Evolutionary conservation across 2,329 filamentous ascomycete genomes (phyloP).

Genomic region (Shiraia bambusicola): DNA sequence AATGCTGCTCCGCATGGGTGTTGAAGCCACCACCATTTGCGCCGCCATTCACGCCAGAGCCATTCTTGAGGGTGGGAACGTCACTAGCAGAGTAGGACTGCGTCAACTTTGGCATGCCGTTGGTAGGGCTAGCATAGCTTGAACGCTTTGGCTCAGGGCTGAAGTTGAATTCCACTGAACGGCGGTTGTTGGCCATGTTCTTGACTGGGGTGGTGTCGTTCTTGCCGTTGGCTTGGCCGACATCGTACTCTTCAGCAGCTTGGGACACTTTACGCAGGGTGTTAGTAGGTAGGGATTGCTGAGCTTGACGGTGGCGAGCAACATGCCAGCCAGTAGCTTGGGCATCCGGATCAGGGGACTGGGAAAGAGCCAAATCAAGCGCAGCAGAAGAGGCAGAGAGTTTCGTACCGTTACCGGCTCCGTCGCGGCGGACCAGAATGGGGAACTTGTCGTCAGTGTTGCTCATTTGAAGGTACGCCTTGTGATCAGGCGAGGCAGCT

Average conservation of each 20-base stretch:
- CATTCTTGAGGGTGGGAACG: slow-evolving; percentile 78
- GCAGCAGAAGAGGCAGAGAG: slow-evolving; percentile 79
- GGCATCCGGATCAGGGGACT: slow-evolving; percentile 63
- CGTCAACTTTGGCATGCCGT: slow-evolving; percentile 73
- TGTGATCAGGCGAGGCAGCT: slow-evolving; percentile 64
- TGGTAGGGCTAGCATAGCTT: slow-evolving; percentile 55
- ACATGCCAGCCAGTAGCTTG: slow-evolving; percentile 60
- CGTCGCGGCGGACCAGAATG: slow-evolving; percentile 70
- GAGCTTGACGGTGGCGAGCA: slow-evolving; percentile 65
- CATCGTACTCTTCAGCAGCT: slow-evolving; percentile 41
- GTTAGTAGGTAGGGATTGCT: slow-evolving; percentile 62
- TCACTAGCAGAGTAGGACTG: slow-evolving; percentile 90
- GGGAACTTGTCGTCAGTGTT: slow-evolving; percentile 84
- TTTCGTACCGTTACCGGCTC: slow-evolving; percentile 60
- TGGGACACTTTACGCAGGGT: slow-evolving; percentile 47
- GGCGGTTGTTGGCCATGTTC: slow-evolving; percentile 45
- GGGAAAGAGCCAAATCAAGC: slow-evolving; percentile 74
- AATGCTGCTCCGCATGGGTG: slow-evolving; percentile 60
- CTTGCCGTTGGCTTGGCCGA: slow-evolving; percentile 39
- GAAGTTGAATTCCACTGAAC: slow-evolving; percentile 51
- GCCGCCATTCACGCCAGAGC: slow-evolving; percentile 52
- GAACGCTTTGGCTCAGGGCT: slow-evolving; percentile 49
- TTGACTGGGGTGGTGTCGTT: slow-evolving; percentile 47
- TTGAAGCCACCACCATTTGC: slow-evolving; percentile 33
- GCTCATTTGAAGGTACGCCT: slow-evolving; percentile 69